A percentile compares a stretch with the other conserved stretches of the same genome.
phyloP scores from a whole-genome alignment of 805 yeast genomes.

The Kazachstania kunashirensis region DNA sequence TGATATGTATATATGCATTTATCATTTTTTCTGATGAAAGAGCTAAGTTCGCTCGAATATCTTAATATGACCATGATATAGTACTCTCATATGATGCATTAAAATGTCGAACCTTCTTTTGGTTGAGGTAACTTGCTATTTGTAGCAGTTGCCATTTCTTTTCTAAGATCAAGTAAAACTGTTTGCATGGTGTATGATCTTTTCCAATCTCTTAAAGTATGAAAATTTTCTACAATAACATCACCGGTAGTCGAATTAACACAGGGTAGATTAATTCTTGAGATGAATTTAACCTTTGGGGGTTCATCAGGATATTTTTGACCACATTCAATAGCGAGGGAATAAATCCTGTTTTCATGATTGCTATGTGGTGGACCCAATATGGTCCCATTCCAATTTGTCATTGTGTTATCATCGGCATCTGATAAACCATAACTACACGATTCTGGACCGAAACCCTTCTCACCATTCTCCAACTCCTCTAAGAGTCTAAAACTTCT shows the following conservation, averaged over 20 bases:
- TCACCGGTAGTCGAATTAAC: slow-evolving; percentile 59
- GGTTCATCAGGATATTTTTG: slow-evolving; percentile 80
- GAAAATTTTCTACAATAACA: slow-evolving; percentile 45
- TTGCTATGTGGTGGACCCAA: slow-evolving; percentile 90
- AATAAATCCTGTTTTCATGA: slow-evolving; percentile 90
- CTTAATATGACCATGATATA: no score
- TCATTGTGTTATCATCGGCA: slow-evolving; percentile 85
- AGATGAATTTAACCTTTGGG: slow-evolving; percentile 69
- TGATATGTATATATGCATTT: no score
- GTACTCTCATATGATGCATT: no score
- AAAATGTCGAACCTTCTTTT: slow-evolving; percentile 70
- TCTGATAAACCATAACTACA: slow-evolving; percentile 91
- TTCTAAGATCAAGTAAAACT: slow-evolving; percentile 78
- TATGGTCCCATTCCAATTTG: slow-evolving; percentile 95
- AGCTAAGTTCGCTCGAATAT: no score
- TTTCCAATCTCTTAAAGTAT: slow-evolving; percentile 75
- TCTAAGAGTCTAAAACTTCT: slow-evolving; percentile 90
- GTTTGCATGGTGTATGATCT: slow-evolving; percentile 89
- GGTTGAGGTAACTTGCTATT: slow-evolving; percentile 89
- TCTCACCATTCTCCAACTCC: slow-evolving; percentile 96
- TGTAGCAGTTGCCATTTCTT: slow-evolving; percentile 74
- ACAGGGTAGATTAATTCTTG: slow-evolving; percentile 84
- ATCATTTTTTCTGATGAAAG: no score
- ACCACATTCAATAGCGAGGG: slow-evolving; percentile 73
- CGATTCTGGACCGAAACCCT: slow-evolving; percentile 93